Evolutionary conservation across 805 yeast species (phyloP).

Genomic region (Yarrowia deformans): DNA sequence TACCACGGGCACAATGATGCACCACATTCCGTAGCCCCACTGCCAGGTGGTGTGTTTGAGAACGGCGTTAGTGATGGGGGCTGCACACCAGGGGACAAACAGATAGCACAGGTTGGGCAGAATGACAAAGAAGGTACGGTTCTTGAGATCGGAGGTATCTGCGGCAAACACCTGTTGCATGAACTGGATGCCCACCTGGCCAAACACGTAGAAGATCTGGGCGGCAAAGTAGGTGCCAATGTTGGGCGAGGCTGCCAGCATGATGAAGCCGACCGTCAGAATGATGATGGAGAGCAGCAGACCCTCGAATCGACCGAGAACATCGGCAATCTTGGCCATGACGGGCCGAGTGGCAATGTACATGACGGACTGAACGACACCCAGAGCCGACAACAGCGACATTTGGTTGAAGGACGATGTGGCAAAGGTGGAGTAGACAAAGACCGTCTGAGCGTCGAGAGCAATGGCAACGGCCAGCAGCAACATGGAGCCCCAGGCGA

Average conservation of each 20-base stretch:
- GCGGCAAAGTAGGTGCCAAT: constrained; percentile 53
- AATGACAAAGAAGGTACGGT: constrained; percentile 53
- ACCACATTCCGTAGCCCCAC: constrained; percentile 62
- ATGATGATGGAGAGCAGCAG: constrained; percentile 50
- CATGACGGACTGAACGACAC: constrained; percentile 54
- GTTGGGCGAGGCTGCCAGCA: constrained; percentile 52
- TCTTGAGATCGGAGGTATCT: constrained; percentile 53
- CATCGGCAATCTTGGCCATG: constrained; percentile 55
- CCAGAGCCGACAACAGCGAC: constrained; percentile 53
- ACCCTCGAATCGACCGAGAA: constrained; percentile 54
- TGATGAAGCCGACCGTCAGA: constrained; percentile 52
- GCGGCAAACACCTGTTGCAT: constrained; percentile 51
- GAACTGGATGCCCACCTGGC: constrained; percentile 52
- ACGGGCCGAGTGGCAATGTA: constrained; percentile 53
- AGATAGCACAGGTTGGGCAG: constrained; percentile 53
- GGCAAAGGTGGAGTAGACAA: constrained; percentile 51
- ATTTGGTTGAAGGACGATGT: constrained; percentile 54
- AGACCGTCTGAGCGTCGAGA: constrained; percentile 27
- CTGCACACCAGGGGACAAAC: constrained; percentile 54
- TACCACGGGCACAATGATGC: constrained; percentile 55
- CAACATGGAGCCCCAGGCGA: constrained; percentile 40
- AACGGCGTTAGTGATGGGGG: constrained; percentile 45
- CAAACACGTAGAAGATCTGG: constrained; percentile 52
- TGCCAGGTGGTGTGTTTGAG: constrained; percentile 56
- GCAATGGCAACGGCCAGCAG: constrained; percentile 40